Evolutionary conservation across 1,139 yeast genomes (phyloP).

Genomic region (Taiozyma sp.): DNA sequence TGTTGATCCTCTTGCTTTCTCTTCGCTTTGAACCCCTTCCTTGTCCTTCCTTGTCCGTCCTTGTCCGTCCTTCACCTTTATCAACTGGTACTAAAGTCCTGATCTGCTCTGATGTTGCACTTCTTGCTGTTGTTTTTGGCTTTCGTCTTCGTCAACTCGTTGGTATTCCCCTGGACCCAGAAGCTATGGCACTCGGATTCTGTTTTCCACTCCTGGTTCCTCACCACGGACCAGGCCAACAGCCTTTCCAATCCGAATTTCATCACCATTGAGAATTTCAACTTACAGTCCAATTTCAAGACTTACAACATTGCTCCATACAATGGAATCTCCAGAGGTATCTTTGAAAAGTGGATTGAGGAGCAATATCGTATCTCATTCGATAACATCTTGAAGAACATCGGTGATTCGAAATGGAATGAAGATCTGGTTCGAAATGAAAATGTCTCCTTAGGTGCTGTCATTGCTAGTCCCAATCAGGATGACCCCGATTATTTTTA

Average conservation of each 20-base stretch:
- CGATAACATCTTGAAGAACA: slow-evolving; percentile 50
- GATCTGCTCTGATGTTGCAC: not conserved
- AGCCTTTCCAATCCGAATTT: not conserved
- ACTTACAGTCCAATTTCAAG: slow-evolving; percentile 17
- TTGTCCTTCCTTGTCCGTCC: no score
- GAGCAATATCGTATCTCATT: slow-evolving; percentile 47
- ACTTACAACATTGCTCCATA: slow-evolving; percentile 15
- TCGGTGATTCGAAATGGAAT: slow-evolving; percentile 45
- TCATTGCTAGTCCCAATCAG: slow-evolving; percentile 80
- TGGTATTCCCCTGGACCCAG: not conserved
- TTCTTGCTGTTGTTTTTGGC: not conserved
- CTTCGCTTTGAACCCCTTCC: no score
- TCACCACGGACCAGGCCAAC: not conserved
- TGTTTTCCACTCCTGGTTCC: not conserved
- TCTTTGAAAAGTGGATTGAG: slow-evolving; percentile 53
- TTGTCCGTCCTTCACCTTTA: no score
- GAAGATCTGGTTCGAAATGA: slow-evolving; percentile 23
- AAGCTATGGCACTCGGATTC: not conserved
- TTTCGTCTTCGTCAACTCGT: not conserved
- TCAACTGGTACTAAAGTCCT: not conserved
- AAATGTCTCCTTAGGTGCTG: slow-evolving; percentile 59
- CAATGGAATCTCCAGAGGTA: slow-evolving; percentile 24
- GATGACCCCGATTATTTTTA: slow-evolving; percentile 69
- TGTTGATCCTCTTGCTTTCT: no score
- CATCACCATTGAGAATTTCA: slow-evolving; percentile 16